phyloP scores from a whole-genome alignment of 2,329 filamentous ascomycete species.

The Diaporthe sp. region DNA sequence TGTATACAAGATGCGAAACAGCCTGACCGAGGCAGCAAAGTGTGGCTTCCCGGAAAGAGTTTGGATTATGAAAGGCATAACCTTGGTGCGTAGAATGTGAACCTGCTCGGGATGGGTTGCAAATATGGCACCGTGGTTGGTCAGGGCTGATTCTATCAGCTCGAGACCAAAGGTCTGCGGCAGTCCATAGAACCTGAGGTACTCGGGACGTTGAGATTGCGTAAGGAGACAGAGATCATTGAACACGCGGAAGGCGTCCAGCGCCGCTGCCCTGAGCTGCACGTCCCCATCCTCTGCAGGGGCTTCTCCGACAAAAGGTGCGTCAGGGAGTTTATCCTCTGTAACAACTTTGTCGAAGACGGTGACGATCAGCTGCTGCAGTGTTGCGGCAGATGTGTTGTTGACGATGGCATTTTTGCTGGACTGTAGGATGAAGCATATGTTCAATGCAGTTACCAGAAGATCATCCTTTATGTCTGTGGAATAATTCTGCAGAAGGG shows the following conservation, averaged over 20 bases:
- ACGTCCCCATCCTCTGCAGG: conserved; percentile 75
- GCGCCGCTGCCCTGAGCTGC: conserved; percentile 79
- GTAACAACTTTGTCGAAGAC: conserved; percentile 91
- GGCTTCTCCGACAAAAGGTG: conserved; percentile 75
- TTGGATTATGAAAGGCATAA: conserved; percentile 87
- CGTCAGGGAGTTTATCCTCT: conserved; percentile 80
- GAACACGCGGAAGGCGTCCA: conserved; percentile 90
- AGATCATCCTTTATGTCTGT: conserved; percentile 84
- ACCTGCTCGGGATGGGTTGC: conserved; percentile 83
- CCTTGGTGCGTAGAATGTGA: conserved; percentile 79
- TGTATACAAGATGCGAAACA: conserved; percentile 86
- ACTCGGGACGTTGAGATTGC: conserved; percentile 86
- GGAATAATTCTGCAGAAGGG: conserved; percentile 91
- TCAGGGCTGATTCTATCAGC: conserved; percentile 90
- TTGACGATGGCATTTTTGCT: conserved; percentile 95
- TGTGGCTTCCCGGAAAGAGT: conserved; percentile 82
- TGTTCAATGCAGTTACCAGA: conserved; percentile 85
- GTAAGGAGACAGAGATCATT: conserved; percentile 91
- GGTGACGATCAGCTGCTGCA: conserved; percentile 92
- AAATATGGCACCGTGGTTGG: conserved; percentile 88
- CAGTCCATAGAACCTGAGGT: conserved; percentile 83
- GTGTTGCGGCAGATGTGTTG: conserved; percentile 94
- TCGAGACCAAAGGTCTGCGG: conserved; percentile 90
- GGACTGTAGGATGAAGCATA: conserved; percentile 91
- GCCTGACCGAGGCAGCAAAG: conserved; percentile 86